Conservation (phyloP, 148 eudicot species). For the Fagopyrum tataricum region DNA sequence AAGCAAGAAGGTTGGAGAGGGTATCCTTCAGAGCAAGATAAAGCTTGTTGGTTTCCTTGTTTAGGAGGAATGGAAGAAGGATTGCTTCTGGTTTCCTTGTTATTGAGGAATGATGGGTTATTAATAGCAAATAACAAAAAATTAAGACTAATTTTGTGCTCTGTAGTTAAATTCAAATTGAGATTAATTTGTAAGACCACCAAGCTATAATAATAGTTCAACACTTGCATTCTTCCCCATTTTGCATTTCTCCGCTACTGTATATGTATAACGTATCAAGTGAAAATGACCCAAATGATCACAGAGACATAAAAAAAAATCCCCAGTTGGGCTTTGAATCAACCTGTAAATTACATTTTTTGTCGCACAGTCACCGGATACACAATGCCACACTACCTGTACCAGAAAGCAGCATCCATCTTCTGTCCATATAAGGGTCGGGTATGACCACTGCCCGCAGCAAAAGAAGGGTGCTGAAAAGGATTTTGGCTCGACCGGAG, state of each 20-base stretch:
- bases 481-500: conserved; percentile 57
- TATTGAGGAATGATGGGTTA: too few species aligned
- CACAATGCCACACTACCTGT: conserved; percentile 21
- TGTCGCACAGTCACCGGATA: not conserved
- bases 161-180: too few species aligned
- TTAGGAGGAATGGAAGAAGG: too few species aligned
- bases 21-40: too few species aligned
- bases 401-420: conserved; percentile 50
- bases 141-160: too few species aligned
- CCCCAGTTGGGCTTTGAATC: not conserved
- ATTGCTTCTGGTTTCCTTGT: too few species aligned
- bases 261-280: not conserved
- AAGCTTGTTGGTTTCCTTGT: too few species aligned
- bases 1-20: too few species aligned
- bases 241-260: not conserved
- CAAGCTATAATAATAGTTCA: not conserved
- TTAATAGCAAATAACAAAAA: too few species aligned
- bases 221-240: not conserved
- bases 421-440: conserved; percentile 51
- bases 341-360: conserved; percentile 11
- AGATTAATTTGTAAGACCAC: too few species aligned
- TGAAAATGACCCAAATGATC: not conserved
- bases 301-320: not conserved
- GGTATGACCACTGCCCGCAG: conserved; percentile 31
- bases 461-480: conserved; percentile 38